Conservation (phyloP, 2,329 filamentous ascomycete species). For the Pseudogymnoascus destructans region DNA sequence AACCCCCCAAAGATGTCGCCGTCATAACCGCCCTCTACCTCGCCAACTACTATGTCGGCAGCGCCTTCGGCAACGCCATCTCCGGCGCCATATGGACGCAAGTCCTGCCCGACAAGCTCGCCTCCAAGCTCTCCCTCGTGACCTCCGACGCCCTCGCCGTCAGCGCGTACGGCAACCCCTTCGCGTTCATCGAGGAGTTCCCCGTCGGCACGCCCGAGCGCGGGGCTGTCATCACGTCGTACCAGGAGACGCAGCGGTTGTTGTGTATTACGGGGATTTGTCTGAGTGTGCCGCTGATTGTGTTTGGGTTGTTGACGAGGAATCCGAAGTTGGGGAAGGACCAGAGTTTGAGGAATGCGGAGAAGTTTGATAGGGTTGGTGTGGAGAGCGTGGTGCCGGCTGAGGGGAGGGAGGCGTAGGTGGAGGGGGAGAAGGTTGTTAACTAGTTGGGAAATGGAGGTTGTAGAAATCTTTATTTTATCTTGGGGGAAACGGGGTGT, state of each 20-base stretch:
- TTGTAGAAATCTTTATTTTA: neutral
- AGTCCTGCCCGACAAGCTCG: conserved; percentile 32
- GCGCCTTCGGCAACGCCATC: conserved; percentile 32
- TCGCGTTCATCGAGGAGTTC: conserved; percentile 27
- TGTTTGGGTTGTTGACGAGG: conserved; percentile 32
- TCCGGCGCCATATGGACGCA: conserved; percentile 52
- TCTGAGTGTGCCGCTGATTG: conserved; percentile 33
- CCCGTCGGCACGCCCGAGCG: conserved; percentile 32
- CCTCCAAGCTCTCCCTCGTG: conserved; percentile 28
- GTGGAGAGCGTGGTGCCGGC: neutral
- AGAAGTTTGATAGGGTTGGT: neutral
- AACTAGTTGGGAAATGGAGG: neutral
- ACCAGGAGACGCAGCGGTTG: conserved; percentile 33
- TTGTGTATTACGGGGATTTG: conserved; percentile 39
- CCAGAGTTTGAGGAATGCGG: conserved; percentile 11
- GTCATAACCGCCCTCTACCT: conserved; percentile 52
- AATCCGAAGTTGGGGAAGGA: conserved; percentile 30
- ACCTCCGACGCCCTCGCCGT: conserved; percentile 30
- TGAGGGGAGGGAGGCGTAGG: neutral
- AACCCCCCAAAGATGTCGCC: conserved; percentile 34
- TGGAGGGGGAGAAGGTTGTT: neutral
- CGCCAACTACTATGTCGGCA: conserved; percentile 46
- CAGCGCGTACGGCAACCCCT: conserved; percentile 25
- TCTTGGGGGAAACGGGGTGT: too few relatives aligned
- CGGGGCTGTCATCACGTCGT: conserved; percentile 18